phyloP scores from a whole-genome alignment of 2,329 filamentous ascomycete species.

The Pseudogymnoascus sp. region DNA sequence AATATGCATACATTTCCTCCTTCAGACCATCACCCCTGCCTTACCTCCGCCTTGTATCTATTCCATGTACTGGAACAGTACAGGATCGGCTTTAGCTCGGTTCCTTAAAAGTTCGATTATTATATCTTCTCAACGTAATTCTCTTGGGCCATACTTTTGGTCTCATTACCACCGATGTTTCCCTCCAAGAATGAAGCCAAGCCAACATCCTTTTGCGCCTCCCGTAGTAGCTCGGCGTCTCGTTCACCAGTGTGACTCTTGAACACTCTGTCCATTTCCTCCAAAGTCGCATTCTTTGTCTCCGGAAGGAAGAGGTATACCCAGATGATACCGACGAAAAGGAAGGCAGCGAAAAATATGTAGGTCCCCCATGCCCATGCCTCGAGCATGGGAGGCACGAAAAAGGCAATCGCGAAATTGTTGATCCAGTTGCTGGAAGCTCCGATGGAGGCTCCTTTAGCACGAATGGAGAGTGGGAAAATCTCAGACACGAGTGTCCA shows the following conservation, averaged over 20 bases:
- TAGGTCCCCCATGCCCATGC: constrained; percentile 44
- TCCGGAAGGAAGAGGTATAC: constrained; percentile 46
- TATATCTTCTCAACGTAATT: neutral
- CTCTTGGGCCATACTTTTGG: neutral
- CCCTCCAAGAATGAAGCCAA: constrained; percentile 14
- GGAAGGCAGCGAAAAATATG: constrained; percentile 48
- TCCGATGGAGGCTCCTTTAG: constrained; percentile 35
- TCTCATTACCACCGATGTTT: neutral
- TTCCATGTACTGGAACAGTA: neutral
- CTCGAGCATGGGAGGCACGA: constrained; percentile 36
- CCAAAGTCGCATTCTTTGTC: constrained; percentile 47
- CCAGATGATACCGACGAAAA: constrained; percentile 39
- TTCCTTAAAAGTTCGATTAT: neutral
- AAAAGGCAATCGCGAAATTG: constrained; percentile 42
- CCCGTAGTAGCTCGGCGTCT: constrained; percentile 20
- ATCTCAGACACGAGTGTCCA: constrained; percentile 34
- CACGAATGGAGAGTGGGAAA: constrained; percentile 33
- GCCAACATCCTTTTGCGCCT: constrained; percentile 24
- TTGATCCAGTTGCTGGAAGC: constrained; percentile 39
- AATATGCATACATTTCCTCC: neutral
- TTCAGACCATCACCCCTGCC: neutral
- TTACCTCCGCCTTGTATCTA: neutral
- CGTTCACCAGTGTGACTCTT: constrained; percentile 31
- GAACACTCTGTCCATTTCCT: constrained; percentile 48
- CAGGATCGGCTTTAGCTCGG: neutral